These are phyloP conservation scores for Waltergamsia citrina DNA, from an alignment of 2,329 filamentous ascomycete genomes.

Conservation along the genomic window DNA sequence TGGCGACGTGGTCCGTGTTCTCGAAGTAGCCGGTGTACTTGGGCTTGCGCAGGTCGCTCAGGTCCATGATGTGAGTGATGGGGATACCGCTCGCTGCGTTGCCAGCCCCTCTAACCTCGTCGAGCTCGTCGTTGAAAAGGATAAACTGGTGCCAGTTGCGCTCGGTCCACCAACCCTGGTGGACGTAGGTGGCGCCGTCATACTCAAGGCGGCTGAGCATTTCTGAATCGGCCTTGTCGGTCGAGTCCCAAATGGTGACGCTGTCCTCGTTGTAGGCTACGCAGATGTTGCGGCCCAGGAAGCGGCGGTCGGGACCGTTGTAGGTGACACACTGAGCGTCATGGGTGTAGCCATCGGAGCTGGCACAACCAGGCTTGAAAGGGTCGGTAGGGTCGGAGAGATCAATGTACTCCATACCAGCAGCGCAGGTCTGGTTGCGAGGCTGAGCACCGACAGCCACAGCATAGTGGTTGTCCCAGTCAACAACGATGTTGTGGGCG, in stretches of 20 bases:
- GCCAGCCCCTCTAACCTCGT: slow-evolving; percentile 23
- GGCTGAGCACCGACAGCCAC: slow-evolving; percentile 33
- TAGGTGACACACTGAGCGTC: slow-evolving; percentile 20
- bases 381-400: slow-evolving; percentile 44
- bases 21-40: slow-evolving; percentile 12
- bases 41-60: slow-evolving; percentile 19
- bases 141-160: slow-evolving; percentile 23
- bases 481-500: slow-evolving; percentile 8
- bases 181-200: slow-evolving; percentile 37
- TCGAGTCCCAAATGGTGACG: slow-evolving; percentile 26
- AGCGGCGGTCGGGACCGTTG: slow-evolving; percentile 22
- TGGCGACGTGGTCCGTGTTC: slow-evolving; percentile 5
- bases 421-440: slow-evolving; percentile 29
- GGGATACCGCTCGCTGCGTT: slow-evolving; percentile 23
- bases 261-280: slow-evolving; percentile 30
- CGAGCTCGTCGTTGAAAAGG: slow-evolving; percentile 30
- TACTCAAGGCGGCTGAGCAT: slow-evolving; percentile 37
- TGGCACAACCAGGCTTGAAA: slow-evolving; percentile 40
- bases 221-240: slow-evolving; percentile 24
- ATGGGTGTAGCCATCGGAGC: slow-evolving; percentile 48
- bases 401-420: slow-evolving; percentile 49
- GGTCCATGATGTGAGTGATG: slow-evolving; percentile 30
- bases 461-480: slow-evolving; percentile 36
- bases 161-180: slow-evolving; percentile 32
- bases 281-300: slow-evolving; percentile 20